Base-by-base conservation (phyloP, 2,329 filamentous ascomycete genomes). In the Lasiodiplodia sp. region DNA sequence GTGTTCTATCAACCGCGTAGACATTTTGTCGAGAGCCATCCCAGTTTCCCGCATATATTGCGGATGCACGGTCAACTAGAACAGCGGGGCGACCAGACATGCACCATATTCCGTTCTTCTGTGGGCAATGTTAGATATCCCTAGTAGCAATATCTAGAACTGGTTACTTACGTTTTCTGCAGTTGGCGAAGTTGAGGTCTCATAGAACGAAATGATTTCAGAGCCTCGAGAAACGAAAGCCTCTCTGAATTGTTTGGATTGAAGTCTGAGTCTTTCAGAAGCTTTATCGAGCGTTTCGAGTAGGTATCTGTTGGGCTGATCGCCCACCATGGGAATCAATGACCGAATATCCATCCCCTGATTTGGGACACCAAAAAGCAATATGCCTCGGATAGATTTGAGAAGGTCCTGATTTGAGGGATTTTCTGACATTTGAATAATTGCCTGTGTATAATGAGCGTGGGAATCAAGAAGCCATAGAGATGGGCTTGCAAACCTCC, bases 61-160 rank as follows among this genome's bases (percentile, higher is more conserved):
- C 47, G 2, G 47, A 51, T 3, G 12, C 12, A 2, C 47, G 47
- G 12, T 25, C 23, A 4, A 51, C 47, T 0, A 51, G n/a, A 11
- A 51, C n/a, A 25, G 47, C 21, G 6, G 4, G 6, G 12, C 18
- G 47, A 11, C 47, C 47, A 3, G 47, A 51, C 47, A 25, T 51
- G 47, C n/a, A 2, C 47, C 47, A 51, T 12, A 1, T 23, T 0
- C 23, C 47, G 7, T 25, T 25, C 21, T 23, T 7, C 47, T 51
- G 11, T 25, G n/a, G 5, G 4, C 1, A 1, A 10, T 6, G 11
- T 10, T 51, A 2, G 12, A 18, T 51, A 25, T 51, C 3, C 12
- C 7, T 2, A 12, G 3, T 51, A 10, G 1, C 3, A 5, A 25
- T 2, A 3, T 4, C 0, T 4, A 18, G 7, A 4, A 12, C 7